A percentile compares a stretch with the other conserved stretches of the same genome.
Conservation (phyloP, 345 rosid genomes). For the Bruguiera sexangula region DNA sequence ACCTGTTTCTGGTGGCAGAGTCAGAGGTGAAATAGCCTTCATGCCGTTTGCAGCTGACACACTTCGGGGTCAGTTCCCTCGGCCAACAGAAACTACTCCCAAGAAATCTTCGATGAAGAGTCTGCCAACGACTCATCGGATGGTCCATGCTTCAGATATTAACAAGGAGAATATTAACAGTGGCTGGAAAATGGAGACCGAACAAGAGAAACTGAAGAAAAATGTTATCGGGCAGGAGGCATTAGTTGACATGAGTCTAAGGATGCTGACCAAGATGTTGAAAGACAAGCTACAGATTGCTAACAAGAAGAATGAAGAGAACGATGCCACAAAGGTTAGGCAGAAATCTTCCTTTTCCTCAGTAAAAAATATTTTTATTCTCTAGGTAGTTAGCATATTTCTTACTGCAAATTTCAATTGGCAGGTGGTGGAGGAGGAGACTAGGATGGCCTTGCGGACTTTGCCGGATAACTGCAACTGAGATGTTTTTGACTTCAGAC, state of each 20-base stretch:
- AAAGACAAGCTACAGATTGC: constrained; percentile 27
- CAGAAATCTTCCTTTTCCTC: background rate
- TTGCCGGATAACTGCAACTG: background rate
- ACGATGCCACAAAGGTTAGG: constrained; percentile 11
- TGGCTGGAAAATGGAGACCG: constrained; percentile 19
- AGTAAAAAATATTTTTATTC: background rate
- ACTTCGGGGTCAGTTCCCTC: constrained; percentile 27
- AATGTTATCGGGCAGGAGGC: constrained; percentile 21
- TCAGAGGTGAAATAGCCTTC: background rate
- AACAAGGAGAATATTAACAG: constrained; percentile 39
- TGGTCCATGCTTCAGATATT: constrained; percentile 13
- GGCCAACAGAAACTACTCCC: constrained; percentile 5
- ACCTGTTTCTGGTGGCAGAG: constrained; percentile 13
- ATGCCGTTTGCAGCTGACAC: constrained; percentile 30
- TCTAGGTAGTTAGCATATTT: background rate
- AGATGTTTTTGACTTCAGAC: background rate
- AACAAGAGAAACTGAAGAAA: constrained; percentile 14
- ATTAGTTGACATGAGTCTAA: constrained; percentile 35
- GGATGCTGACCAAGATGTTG: constrained; percentile 44
- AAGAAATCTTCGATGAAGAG: constrained; percentile 18
- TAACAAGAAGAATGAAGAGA: constrained; percentile 21
- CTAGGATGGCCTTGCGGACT: background rate
- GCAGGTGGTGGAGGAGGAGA: background rate
- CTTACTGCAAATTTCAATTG: background rate
- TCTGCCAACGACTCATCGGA: constrained; percentile 23